Conservation (phyloP, 164 flowering plant species). For the Magnolia officinalis region DNA sequence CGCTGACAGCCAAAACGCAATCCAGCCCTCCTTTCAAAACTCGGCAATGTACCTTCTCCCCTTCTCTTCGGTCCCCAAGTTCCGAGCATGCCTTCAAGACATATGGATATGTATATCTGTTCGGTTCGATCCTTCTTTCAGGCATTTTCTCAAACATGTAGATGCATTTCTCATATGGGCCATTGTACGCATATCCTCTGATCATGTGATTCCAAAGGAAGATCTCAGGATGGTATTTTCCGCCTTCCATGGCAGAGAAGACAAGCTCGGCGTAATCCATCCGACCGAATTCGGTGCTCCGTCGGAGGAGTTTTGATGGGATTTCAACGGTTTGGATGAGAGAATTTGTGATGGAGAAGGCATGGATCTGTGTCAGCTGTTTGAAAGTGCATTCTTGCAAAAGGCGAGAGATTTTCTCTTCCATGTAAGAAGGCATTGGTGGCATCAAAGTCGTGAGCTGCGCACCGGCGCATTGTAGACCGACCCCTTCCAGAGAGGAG, state of each 20-base stretch:
- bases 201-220: slow-evolving; percentile 41
- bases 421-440: neutral
- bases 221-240: slow-evolving; percentile 11
- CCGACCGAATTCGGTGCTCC: slow-evolving; percentile 43
- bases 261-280: slow-evolving; percentile 38
- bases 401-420: slow-evolving; percentile 15
- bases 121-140: slow-evolving; percentile 35
- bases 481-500: no score
- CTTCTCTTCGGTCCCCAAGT: slow-evolving; percentile 24
- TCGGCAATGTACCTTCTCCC: slow-evolving; percentile 34
- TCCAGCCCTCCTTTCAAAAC: slow-evolving; percentile 37
- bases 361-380: slow-evolving; percentile 46
- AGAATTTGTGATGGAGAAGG: slow-evolving; percentile 22
- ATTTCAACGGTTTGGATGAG: slow-evolving; percentile 23
- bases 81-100: slow-evolving; percentile 32
- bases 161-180: slow-evolving; percentile 30
- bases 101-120: slow-evolving; percentile 44
- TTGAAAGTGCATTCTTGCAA: slow-evolving; percentile 34
- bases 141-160: slow-evolving; percentile 38
- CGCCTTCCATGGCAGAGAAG: slow-evolving; percentile 25
- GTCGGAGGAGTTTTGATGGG: slow-evolving; percentile 34
- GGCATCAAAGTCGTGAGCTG: no score
- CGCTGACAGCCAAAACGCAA: slow-evolving; percentile 16
- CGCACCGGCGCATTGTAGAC: no score
- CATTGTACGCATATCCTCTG: slow-evolving; percentile 43